Conservation (phyloP, 2,329 filamentous ascomycete species). For the Akanthomyces lecanii region DNA sequence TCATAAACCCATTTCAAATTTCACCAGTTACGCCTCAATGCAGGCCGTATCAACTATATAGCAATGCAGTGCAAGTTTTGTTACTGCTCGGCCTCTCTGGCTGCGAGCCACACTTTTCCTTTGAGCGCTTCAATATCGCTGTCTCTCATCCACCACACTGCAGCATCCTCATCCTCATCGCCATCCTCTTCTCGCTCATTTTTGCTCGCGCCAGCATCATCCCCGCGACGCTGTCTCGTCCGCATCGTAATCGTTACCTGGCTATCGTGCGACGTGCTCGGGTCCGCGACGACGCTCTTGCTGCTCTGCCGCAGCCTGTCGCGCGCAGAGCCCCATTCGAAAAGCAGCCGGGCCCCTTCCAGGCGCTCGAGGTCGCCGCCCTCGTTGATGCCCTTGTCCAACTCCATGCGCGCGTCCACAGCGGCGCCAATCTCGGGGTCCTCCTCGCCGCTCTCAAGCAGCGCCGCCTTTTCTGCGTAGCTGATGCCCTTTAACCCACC, state of each 20-base stretch:
- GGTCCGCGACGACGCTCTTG: background rate
- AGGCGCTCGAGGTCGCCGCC: constrained; percentile 40
- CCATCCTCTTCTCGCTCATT: constrained; percentile 19
- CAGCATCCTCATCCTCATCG: constrained; percentile 25
- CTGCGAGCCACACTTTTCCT: constrained; percentile 50
- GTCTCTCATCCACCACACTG: constrained; percentile 52
- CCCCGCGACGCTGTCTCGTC: constrained; percentile 19
- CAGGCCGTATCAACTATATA: background rate
- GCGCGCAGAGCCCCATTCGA: constrained; percentile 52
- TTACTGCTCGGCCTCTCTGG: constrained; percentile 32
- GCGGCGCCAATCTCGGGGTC: constrained; percentile 45
- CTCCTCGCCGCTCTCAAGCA: constrained; percentile 51
- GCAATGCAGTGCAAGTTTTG: background rate
- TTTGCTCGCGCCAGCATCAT: constrained; percentile 23
- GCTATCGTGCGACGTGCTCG: constrained; percentile 28
- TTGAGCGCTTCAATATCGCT: constrained; percentile 53
- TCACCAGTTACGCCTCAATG: background rate
- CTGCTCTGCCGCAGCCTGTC: constrained; percentile 27
- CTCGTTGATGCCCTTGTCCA: constrained; percentile 48
- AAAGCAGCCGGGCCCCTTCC: constrained; percentile 48
- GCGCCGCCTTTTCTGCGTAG: constrained; percentile 61
- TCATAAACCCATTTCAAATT: constrained; percentile 8
- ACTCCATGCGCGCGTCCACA: constrained; percentile 68
- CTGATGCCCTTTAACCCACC: constrained; percentile 51
- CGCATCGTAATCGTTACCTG: constrained; percentile 29